Evolutionary conservation across 1,284 basidiomycete species (phyloP).

Genomic region (Singerocomus inundabilis): DNA sequence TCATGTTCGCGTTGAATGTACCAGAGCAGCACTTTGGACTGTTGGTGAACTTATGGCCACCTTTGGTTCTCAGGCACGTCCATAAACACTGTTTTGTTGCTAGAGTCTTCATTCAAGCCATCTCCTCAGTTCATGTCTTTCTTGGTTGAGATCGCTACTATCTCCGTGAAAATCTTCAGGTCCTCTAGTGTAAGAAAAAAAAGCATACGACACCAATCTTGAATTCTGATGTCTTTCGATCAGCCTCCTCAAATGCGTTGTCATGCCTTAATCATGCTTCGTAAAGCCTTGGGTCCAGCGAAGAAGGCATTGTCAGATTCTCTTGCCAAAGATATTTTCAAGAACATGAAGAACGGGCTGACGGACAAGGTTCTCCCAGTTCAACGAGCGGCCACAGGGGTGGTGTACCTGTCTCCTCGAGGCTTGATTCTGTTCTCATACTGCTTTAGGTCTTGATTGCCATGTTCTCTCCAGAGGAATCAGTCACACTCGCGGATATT

Average conservation of each 20-base stretch:
- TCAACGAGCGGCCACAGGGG: conserved; percentile 82
- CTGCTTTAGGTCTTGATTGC: conserved; percentile 52
- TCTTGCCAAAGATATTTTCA: conserved; percentile 79
- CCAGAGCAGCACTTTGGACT: conserved; percentile 74
- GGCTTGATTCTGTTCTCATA: conserved; percentile 10
- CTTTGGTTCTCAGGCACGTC: conserved; percentile 77
- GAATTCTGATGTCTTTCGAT: conserved; percentile 6
- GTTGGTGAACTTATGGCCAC: conserved; percentile 86
- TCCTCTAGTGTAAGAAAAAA: conserved; percentile 60
- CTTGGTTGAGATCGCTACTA: conserved; percentile 77
- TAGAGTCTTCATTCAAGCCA: neutral
- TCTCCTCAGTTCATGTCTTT: conserved; percentile 84
- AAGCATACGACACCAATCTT: neutral
- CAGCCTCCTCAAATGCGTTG: conserved; percentile 81
- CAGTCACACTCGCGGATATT: conserved; percentile 64
- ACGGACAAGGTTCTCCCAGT: conserved; percentile 85
- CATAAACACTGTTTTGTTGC: neutral
- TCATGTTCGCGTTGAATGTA: conserved; percentile 8
- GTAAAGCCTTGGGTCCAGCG: conserved; percentile 74
- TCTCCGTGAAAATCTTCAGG: conserved; percentile 65
- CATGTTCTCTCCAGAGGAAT: conserved; percentile 61
- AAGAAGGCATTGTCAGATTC: conserved; percentile 84
- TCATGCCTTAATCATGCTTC: conserved; percentile 76
- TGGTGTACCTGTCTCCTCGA: conserved; percentile 33
- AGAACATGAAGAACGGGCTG: conserved; percentile 75